These are phyloP conservation scores for Przewalskia tangutica DNA, from an alignment of 257 asterid species.

Conservation along the genomic window DNA sequence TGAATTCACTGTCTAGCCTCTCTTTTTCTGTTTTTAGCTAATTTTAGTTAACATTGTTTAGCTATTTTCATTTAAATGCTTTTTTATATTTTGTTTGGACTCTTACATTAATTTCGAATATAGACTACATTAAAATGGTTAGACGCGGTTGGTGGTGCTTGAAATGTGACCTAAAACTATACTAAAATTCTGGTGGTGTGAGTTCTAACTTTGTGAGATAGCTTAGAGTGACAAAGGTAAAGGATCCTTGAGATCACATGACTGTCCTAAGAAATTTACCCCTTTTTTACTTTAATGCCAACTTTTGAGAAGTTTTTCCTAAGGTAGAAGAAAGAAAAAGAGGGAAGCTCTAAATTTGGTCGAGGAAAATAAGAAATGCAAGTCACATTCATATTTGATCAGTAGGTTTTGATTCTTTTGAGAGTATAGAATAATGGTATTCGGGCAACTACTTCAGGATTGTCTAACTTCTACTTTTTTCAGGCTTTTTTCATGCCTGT, in stretches of 20 bases:
- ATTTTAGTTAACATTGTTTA: neutral
- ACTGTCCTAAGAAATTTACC: neutral
- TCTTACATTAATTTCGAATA: neutral
- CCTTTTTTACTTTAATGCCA: neutral
- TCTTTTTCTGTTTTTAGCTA: neutral
- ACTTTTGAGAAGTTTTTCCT: neutral
- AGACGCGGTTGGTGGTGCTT: neutral
- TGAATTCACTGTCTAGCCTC: neutral
- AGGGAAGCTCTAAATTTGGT: neutral
- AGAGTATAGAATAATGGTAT: neutral
- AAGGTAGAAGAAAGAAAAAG: neutral
- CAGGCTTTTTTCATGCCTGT: constrained; percentile 98
- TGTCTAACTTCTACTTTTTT: neutral
- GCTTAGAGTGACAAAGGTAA: no score
- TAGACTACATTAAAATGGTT: neutral
- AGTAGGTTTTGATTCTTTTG: neutral
- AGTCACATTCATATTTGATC: neutral
- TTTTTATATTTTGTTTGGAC: neutral
- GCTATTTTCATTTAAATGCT: neutral
- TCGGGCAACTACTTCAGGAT: neutral
- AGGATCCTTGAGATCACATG: neutral
- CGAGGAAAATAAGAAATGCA: neutral
- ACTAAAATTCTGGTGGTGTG: no score
- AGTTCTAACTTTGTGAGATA: neutral
- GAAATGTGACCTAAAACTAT: neutral